Percentiles rank a stretch among this genome's conserved stretches.
phyloP scores from a whole-genome alignment of 1,139 yeast genomes.

The Hemisphaericaspora subhashii region DNA sequence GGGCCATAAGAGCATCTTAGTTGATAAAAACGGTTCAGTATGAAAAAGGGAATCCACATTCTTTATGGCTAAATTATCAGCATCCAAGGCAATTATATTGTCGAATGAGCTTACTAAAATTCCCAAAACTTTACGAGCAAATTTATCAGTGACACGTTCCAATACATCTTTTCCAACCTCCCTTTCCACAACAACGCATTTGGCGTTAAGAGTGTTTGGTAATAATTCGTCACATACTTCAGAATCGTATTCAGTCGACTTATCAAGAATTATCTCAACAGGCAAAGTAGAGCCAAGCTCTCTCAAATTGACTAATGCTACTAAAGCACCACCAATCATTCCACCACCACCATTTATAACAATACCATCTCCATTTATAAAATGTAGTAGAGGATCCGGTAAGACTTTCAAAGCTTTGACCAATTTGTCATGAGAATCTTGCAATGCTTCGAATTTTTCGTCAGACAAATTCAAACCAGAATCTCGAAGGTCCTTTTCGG shows the following conservation, averaged over 20 bases:
- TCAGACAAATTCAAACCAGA: constrained; percentile 13
- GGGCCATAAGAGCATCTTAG: constrained; percentile 40
- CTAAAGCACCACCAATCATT: constrained; percentile 30
- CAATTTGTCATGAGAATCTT: constrained; percentile 25
- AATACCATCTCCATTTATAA: constrained; percentile 36
- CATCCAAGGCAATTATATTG: constrained; percentile 34
- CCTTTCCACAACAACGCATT: constrained; percentile 31
- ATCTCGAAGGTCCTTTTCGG: constrained; percentile 15
- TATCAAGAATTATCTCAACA: constrained; percentile 34
- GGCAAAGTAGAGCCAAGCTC: constrained; percentile 37
- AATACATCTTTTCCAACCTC: constrained; percentile 24
- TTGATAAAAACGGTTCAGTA: constrained; percentile 26
- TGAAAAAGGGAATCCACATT: constrained; percentile 31
- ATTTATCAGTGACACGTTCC: constrained; percentile 22
- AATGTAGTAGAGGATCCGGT: constrained; percentile 24
- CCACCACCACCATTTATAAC: constrained; percentile 34
- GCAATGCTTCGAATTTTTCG: constrained; percentile 23
- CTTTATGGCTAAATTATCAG: constrained; percentile 35
- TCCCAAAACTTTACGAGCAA: constrained; percentile 34
- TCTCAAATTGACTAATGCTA: constrained; percentile 32
- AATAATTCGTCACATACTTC: constrained; percentile 32
- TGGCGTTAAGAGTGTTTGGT: constrained; percentile 28
- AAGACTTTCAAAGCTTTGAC: constrained; percentile 25
- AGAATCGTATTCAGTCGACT: constrained; percentile 24
- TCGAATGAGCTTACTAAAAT: constrained; percentile 37